A percentile compares a stretch with the other conserved stretches of the same genome.
These are phyloP conservation scores for Xylaria scruposa DNA, from an alignment of 495 filamentous ascomycete genomes.

Conservation along the genomic window DNA sequence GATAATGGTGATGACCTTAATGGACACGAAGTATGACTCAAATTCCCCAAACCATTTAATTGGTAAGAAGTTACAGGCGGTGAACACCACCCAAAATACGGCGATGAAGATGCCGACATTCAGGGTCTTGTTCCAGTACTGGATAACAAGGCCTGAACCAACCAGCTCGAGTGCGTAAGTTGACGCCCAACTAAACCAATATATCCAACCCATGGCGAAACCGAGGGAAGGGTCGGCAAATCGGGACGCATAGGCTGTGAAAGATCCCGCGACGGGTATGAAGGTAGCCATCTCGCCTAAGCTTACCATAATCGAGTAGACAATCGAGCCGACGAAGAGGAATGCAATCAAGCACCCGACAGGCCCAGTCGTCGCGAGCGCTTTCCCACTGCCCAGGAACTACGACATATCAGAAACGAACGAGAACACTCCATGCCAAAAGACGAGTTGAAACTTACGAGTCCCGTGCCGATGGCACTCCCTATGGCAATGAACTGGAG, in stretches of 20 bases:
- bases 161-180: conserved; percentile 79
- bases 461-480: conserved; percentile 76
- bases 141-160: conserved; percentile 74
- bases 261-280: conserved; percentile 75
- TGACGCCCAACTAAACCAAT: conserved; percentile 60
- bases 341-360: conserved; percentile 73
- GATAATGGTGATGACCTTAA: conserved; percentile 78
- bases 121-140: conserved; percentile 69
- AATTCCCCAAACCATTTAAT: conserved; percentile 74
- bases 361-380: conserved; percentile 68
- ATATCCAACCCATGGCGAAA: conserved; percentile 78
- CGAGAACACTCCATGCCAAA: background rate
- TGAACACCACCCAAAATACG: conserved; percentile 75
- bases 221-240: conserved; percentile 77
- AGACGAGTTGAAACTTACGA: conserved; percentile 36
- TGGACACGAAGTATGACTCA: conserved; percentile 74
- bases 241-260: conserved; percentile 75
- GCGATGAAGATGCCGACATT: conserved; percentile 73
- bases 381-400: conserved; percentile 72
- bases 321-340: conserved; percentile 68
- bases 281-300: conserved; percentile 77
- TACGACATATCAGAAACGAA: conserved; percentile 4
- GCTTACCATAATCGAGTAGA: conserved; percentile 66
- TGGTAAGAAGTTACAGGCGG: conserved; percentile 70
- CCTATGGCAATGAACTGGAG: conserved; percentile 70